These are phyloP conservation scores for Fomitopsis serialis DNA, from an alignment of 768 basidiomycete genomes.

Conservation along the genomic window DNA sequence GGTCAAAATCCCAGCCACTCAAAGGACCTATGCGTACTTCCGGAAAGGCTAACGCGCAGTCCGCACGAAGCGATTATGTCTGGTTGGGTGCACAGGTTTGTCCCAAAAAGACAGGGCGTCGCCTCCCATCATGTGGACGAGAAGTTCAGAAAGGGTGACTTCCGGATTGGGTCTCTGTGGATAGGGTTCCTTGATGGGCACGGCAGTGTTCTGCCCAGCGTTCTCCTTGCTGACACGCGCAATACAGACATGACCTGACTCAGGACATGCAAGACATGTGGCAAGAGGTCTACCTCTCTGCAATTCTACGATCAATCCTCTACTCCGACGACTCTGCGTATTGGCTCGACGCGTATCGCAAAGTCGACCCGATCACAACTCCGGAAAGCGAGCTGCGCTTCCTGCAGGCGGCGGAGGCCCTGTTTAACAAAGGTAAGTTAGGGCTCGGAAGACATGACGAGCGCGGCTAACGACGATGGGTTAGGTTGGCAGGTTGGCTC, in stretches of 20 bases:
- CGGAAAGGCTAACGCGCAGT: too few relatives aligned
- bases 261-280: conserved; percentile 85
- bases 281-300: conserved; percentile 97
- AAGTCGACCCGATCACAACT: conserved; percentile 89
- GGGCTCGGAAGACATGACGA: neutral
- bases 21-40: too few relatives aligned
- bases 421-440: conserved; percentile 76
- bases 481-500: conserved; percentile 97
- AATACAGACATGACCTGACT: conserved; percentile 59
- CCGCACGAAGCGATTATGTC: too few relatives aligned
- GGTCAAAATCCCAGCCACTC: too few relatives aligned
- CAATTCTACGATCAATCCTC: conserved; percentile 83
- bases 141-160: too few relatives aligned
- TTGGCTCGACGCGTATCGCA: conserved; percentile 88
- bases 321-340: conserved; percentile 96
- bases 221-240: too few relatives aligned
- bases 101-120: too few relatives aligned
- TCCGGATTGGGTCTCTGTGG: too few relatives aligned
- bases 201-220: too few relatives aligned
- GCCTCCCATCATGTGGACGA: too few relatives aligned
- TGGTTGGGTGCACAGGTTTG: too few relatives aligned
- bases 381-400: conserved; percentile 88
- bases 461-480: neutral
- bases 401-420: conserved; percentile 80
- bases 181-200: too few relatives aligned